Evolutionary conservation across 2,329 filamentous ascomycete genomes (phyloP), one percentile per base, ranked within the genome.

Genomic region (Aspergillus sp.): DNA sequence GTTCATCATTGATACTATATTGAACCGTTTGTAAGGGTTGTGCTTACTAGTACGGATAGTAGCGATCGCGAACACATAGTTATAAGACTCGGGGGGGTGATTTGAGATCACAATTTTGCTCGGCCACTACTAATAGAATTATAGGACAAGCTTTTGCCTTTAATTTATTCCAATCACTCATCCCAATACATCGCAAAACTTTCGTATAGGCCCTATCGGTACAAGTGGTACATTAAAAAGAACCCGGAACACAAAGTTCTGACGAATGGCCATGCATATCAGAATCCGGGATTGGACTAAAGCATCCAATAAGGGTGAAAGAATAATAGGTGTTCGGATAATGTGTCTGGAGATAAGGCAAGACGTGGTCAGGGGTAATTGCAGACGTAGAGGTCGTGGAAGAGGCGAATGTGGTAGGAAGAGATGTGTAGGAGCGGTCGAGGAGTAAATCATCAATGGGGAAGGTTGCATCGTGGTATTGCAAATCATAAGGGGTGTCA

Each of bases 121-220:
- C 27, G 27, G 27, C 27, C 27, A 30, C 27, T 30, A 30, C 27
- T 30, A 15, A 37, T 6, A 37, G 15, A 40, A 42, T 11, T 12
- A 46, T 52, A 27, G 40, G 51, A 30, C 20, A 20, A 19, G 9
- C 58, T 68, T 65, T 64, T 62, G 64, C 69, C 71, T 17, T 68
- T 55, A 45, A 57, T 52, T 58, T 56, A 60, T 65, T 65, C 62
- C 62, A 63, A 63, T 30, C 27, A 33, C 42, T 30, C 27, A 49
- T 52, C 55, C 52, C 52, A 60, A 54, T 59, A 57, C 52, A 27
- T 54, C 41, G 50, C 48, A 49, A 58, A 56, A 59, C 53, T 58
- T 57, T 59, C 54, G 53, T 56, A 41, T 58, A 54, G 56, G 55
- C 57, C 61, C 51, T 66, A 68, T 64, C 59, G 59, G 62, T 66